Base-by-base conservation (phyloP, 2,329 filamentous ascomycete genomes). In the Calonectria honghensis region DNA sequence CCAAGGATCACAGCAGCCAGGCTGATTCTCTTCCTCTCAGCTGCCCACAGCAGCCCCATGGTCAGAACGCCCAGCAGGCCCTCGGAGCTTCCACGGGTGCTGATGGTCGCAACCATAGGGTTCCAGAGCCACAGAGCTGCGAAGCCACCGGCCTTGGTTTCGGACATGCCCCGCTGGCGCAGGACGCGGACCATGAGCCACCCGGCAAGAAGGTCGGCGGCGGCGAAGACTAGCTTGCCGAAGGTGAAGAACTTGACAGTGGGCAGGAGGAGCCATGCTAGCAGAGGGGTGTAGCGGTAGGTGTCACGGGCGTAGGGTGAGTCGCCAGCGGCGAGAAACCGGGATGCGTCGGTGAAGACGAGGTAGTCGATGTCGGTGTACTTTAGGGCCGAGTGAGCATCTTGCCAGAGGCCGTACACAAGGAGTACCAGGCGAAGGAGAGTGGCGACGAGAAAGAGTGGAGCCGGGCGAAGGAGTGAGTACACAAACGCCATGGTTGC, bases 311-410 rank as follows among this genome's bases (percentile, higher is more conserved):
- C 90, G 84, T 99, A 99, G 2, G 97, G 97, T 0, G 94, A 95
- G 61, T 87, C 86, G 4, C 91, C 91, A n/a, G 85, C 87, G 4
- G 93, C 87, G 54, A 95, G 85, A 85, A 94, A 96, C 77, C 94
- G 94, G 2, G 97, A 92, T 32, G 97, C 97, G 84, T 98, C 96
- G 64, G 97, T 98, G 88, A 99, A 99, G 84, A 99, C 97, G 78
- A 96, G 93, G 86, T 99, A 99, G 89, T 99, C 97, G 81, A 99
- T 98, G 86, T 99, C 97, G 67, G 97, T 99, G 88, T 98, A 99
- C 87, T 98, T 98, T 82, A 99, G 87, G 18, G 96, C 93, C 10
- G 96, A 97, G 86, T 96, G 90, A 74, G 95, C 93, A 86, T 99
- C 97, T 87, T 99, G 97, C 89, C 95, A 96, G 75, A 95, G 91